phyloP scores from a whole-genome alignment of 768 basidiomycete species.

The Dentipellis fragilis region DNA sequence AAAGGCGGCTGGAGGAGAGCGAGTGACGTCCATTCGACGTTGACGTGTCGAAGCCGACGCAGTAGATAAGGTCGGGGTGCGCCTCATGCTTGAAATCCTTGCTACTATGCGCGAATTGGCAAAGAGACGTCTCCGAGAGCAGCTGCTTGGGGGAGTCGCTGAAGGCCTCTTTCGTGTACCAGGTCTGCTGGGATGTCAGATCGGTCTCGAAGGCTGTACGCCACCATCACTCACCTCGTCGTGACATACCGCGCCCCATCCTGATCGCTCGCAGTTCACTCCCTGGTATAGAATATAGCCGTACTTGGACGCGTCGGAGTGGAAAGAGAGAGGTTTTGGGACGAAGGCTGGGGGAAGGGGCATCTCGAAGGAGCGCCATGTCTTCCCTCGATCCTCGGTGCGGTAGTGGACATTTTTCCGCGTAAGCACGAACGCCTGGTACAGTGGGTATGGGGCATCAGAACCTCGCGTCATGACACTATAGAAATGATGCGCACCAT shows the following conservation, averaged over 20 bases:
- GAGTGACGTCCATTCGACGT: conserved; percentile 31
- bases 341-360: conserved; percentile 50
- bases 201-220: too few species aligned
- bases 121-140: conserved; percentile 61
- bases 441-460: conserved; percentile 1
- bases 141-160: conserved; percentile 45
- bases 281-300: conserved; percentile 78
- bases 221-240: conserved; percentile 49
- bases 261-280: conserved; percentile 39
- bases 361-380: conserved; percentile 77
- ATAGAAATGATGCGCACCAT: not conserved
- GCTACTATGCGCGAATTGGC: conserved; percentile 86
- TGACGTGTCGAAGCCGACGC: conserved; percentile 73
- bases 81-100: conserved; percentile 75
- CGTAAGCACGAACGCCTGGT: conserved; percentile 82
- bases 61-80: conserved; percentile 70
- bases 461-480: not conserved
- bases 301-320: conserved; percentile 62
- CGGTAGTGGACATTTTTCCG: conserved; percentile 71
- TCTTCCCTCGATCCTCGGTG: conserved; percentile 78
- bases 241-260: conserved; percentile 51
- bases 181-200: conserved; percentile 46
- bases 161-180: conserved; percentile 83
- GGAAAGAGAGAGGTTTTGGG: conserved; percentile 71
- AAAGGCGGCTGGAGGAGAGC: conserved; percentile 62